Conservation (phyloP, 2,329 filamentous ascomycete genomes). For the Colletotrichum nymphaeae region DNA sequence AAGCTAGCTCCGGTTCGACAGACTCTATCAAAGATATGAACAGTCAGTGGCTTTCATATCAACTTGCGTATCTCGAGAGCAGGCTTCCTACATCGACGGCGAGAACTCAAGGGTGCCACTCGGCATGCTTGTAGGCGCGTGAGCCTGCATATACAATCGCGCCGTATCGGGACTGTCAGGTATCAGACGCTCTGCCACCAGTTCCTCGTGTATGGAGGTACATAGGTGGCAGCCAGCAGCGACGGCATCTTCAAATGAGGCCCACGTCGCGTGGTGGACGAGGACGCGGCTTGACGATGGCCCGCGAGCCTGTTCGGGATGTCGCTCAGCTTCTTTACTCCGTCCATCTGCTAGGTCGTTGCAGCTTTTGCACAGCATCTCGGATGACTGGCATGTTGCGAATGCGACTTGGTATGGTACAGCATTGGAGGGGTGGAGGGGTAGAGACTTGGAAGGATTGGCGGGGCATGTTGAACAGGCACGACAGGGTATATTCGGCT, state of each 20-base stretch:
- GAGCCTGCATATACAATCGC: neutral
- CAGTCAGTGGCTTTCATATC: no score
- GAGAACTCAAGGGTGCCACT: neutral
- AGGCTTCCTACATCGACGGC: neutral
- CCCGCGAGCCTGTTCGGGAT: neutral
- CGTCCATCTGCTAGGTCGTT: neutral
- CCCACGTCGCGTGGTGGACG: neutral
- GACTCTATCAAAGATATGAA: neutral
- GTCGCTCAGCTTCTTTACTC: neutral
- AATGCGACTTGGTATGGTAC: neutral
- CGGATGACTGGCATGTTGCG: neutral
- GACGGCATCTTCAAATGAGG: neutral
- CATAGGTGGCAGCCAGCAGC: neutral
- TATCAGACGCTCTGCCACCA: neutral
- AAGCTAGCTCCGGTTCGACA: neutral
- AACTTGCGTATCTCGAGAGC: neutral
- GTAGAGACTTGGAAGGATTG: neutral
- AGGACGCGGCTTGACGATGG: neutral
- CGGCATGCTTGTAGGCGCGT: neutral
- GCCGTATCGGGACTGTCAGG: neutral
- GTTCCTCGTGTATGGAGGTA: neutral
- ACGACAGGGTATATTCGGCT: neutral
- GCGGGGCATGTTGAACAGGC: neutral
- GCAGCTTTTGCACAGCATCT: neutral
- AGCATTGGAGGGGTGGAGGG: no score